Base-by-base conservation (phyloP, 164 flowering plant species). In the Piper longum region DNA sequence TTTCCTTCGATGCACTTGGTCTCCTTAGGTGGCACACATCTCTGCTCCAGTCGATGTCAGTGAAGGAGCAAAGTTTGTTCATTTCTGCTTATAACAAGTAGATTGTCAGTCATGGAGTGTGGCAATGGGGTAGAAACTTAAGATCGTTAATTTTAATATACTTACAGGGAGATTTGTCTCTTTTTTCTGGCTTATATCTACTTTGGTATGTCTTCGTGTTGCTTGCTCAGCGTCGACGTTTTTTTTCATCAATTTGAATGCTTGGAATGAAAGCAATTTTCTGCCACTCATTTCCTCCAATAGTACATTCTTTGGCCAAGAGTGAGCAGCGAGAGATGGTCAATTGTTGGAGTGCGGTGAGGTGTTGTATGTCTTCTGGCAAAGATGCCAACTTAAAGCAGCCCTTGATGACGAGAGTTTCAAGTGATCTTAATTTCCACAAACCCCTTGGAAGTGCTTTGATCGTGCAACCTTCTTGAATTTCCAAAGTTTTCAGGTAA, bases 231-330 rank as follows among this genome's bases (percentile, higher is more conserved):
- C 2, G 7, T 44, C 17, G 19, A 8, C 18, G 18, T 9, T 5
- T 57, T 39, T 57, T 57, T 40, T 39, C 7, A 5, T 57, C 59
- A 17, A 57, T 57, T 39, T 57, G 40, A 57, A 60, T 60, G 62
- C 16, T 40, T 5, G 62, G 62, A 2, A 57, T 57, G 40, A 57
- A 57, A 17, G 36, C 26, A 18, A 57, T 57, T 40, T 57, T 57
- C 18, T 57, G 7, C 59, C 59, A 57, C 13, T 57, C 59, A 39
- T 57, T 14, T 7, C 58, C 58, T n/a, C 58, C 36, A 56, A 18
- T 57, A 6, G 4, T 8, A 41, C 59, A 57, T 39, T 40, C 26
- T 57, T 57, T 40, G 2, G 59, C 26, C 13, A 57, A 39, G 40
- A 4, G 26, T 16, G 41, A 39, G 40, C 59, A 57, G 11, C 59